A percentile compares a stretch with the other conserved stretches of the same genome.
Conservation (phyloP, 805 yeast genomes). For the Kuraishia capsulata region DNA sequence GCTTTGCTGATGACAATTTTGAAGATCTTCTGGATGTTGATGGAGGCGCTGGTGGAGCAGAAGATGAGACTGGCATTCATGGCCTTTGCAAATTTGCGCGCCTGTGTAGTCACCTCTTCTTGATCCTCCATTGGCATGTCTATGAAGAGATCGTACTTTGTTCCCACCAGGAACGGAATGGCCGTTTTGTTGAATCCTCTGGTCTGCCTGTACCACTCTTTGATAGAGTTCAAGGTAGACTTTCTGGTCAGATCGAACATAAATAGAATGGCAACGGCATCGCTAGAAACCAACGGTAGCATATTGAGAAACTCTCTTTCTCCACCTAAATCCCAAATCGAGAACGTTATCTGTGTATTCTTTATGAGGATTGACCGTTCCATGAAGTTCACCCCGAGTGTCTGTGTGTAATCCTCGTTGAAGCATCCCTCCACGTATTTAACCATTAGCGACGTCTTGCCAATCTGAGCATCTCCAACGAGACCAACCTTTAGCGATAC, state of each 20-base stretch:
- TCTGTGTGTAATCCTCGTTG: slow-evolving; percentile 87
- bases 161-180: slow-evolving; percentile 85
- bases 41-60: slow-evolving; percentile 86
- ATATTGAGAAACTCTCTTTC: slow-evolving; percentile 90
- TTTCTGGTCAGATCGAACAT: slow-evolving; percentile 86
- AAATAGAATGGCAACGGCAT: slow-evolving; percentile 84
- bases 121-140: slow-evolving; percentile 76
- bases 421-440: slow-evolving; percentile 93
- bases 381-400: slow-evolving; percentile 92
- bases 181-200: slow-evolving; percentile 86
- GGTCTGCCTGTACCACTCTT: slow-evolving; percentile 93
- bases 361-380: slow-evolving; percentile 80
- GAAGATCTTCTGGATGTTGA: slow-evolving; percentile 89
- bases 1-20: slow-evolving; percentile 86
- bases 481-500: slow-evolving; percentile 82
- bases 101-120: slow-evolving; percentile 71
- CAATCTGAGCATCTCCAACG: slow-evolving; percentile 93
- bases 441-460: slow-evolving; percentile 94
- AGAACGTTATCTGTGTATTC: slow-evolving; percentile 80
- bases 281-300: slow-evolving; percentile 88
- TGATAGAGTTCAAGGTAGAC: slow-evolving; percentile 76
- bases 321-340: slow-evolving; percentile 96
- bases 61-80: slow-evolving; percentile 82
- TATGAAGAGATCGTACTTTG: slow-evolving; percentile 84
- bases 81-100: slow-evolving; percentile 77